Evolutionary conservation across 2,329 filamentous ascomycete genomes (phyloP).

Genomic region (Pleurostoma richardsiae): DNA sequence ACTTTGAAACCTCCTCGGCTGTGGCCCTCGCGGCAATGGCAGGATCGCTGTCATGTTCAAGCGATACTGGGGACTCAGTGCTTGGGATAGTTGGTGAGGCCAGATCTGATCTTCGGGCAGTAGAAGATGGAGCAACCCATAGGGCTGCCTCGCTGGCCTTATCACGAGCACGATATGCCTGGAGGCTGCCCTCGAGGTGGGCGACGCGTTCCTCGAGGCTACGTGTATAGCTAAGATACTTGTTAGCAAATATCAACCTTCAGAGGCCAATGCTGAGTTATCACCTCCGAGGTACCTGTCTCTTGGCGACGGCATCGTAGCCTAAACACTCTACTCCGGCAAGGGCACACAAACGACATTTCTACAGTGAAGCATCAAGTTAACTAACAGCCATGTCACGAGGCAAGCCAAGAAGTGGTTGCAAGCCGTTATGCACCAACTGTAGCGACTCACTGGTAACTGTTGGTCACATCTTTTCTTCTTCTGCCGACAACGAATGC

Average conservation of each 20-base stretch:
- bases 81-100: not conserved
- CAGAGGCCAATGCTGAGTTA: not conserved
- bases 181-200: constrained; percentile 2
- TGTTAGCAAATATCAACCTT: not conserved
- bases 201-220: constrained; percentile 5
- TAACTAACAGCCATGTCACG: not conserved
- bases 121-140: not conserved
- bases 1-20: not conserved
- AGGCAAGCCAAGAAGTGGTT: not conserved
- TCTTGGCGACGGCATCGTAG: constrained; percentile 4
- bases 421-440: not conserved
- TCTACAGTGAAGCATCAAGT: not conserved
- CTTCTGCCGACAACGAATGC: constrained; percentile 6
- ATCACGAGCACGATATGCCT: not conserved
- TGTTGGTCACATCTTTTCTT: constrained; percentile 6
- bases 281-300: constrained; percentile 3
- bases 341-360: not conserved
- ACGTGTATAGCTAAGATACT: not conserved
- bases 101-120: not conserved
- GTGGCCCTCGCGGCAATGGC: not conserved
- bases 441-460: constrained; percentile 7
- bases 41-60: not conserved
- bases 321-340: constrained; percentile 3
- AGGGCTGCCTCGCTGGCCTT: not conserved
- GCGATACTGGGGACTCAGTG: not conserved